Base-by-base conservation (phyloP, 331 rosid genomes). In the Acacia concinna region DNA sequence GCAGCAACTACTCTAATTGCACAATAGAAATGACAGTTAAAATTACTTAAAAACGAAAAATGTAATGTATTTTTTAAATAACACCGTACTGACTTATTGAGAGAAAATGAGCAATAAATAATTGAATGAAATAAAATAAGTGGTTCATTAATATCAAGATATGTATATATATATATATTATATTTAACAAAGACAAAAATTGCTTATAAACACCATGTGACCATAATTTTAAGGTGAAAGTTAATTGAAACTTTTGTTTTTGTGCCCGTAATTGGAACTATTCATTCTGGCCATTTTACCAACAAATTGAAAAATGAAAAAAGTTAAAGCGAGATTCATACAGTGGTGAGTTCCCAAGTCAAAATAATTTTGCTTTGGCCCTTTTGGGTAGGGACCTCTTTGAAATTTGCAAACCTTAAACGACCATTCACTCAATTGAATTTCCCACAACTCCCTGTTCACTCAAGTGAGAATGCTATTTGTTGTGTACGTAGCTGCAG, bases 381-480 rank as follows among this genome's bases (percentile, higher is more conserved):
- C 23, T 47, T 51, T n/a, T n/a, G 25, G 27, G 66, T 28, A 11
- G 35, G 66, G 20, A 27, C 67, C 67, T 28, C 67, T 37, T 28
- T 52, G 67, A 49, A 56, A 66, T 34, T 77, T 65, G 64, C 54
- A 66, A 23, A 21, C 54, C 41, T 25, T 77, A 5, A 54, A 66
- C 54, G 68, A 66, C 74, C 25, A 63, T 51, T 66, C n/a, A 25
- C 13, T 27, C 59, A 51, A 21, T 14, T 21, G 13, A 5, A 54
- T 10, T 73, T 54, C 17, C 67, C 35, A 52, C 0, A n/a, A 18
- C 9, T n/a, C 2, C 20, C 49, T 14, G 73, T 64, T 56, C 80
- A 64, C 25, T 40, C 44, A 64, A 30, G 79, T 27, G 60, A 43
- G 14, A 46, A 60, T 60, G 68, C 40, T 62, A 62, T 4, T 17